Base-by-base conservation (phyloP, 495 filamentous ascomycete species). In the Penicillium subrubescens region DNA sequence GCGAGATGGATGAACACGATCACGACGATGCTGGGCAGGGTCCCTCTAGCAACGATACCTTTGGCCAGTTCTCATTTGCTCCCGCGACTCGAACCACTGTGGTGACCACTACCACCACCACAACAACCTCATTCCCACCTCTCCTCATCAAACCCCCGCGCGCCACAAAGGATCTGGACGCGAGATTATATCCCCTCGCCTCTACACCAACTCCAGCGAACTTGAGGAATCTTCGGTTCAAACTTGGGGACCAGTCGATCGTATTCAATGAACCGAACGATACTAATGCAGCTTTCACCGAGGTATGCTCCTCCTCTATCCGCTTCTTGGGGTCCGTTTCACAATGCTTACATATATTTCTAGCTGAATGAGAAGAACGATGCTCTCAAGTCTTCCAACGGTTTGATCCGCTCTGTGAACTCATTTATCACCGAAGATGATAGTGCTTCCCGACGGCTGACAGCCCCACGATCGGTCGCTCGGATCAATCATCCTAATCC, bases 21-120 rank as follows among this genome's bases (percentile, higher is more conserved):
- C 60, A 52, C 52, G 61, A 67, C 25, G 67, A 68, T 21, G 44
- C 68, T 21, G 67, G 53, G 41, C 73, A 70, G 59, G 66, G 57
- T 58, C 63, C 69, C 21, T 65, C 71, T 23, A 67, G 34, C 35
- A 68, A 44, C 44, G 67, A 66, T 54, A 82, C 79, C 41, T 69
- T 91, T 59, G 90, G 84, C 12, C 87, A 89, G 68, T 85, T 92
- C 60, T 89, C 88, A 15, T 89, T 88, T 71, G 88, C 86, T 60
- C 89, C 89, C 31, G 86, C 90, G 17, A 92, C 90, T 25, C 84
- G 88, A 71, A 91, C 89, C 23, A 92, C 89, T 2, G 87, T 92
- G 10, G 88, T 97, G 64, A 98, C 94, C 5, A 97, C 95, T 0
- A 98, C 94, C 0, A 98, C 94, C 0, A 97, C 92, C 1, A 97